Evolutionary conservation across 2,329 filamentous ascomycete genomes (phyloP), one percentile per base, ranked within the genome.

Genomic region (Periconia digitata): DNA sequence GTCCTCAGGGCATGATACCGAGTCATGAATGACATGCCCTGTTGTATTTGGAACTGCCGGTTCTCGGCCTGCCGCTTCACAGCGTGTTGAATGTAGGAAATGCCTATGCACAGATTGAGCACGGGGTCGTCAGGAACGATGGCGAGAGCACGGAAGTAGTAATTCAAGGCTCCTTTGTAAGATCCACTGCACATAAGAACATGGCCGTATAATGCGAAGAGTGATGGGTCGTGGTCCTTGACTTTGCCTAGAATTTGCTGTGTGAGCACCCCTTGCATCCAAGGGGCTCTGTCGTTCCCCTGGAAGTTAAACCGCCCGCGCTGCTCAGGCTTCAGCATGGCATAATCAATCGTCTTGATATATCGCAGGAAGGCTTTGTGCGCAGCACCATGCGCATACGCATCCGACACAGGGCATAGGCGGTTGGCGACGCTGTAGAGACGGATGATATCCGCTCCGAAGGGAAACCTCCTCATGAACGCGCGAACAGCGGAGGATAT

Each of bases 321-420:
- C 21, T 78, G 73, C 13, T 78, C 74, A 13, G 80, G 76, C 2
- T 77, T 75, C 2, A 86, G 76, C 3, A 88, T 77, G 4, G 77
- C 74, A 54, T 82, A 86, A 70, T 99, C 94, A 76, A 95, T 89
- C 3, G 85, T 84, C 70, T 95, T 95, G 72, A 99, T 89, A 72
- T 95, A 90, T 4, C 94, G 85, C 49, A 96, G 79, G 62, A 97
- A 85, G 65, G 89, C 95, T 69, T 97, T 97, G 70, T 96, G 91
- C 17, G 87, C 86, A 0, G 90, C 86, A 0, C 89, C 88, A 2
- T 87, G 86, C 43, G 86, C 86, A 70, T 92, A 96, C 77, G 23
- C 85, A 81, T 32, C 84, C 78, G 86, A 84, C 13, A 89, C 85
- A 44, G 89, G 85, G 62, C 85, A 89, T 7, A 95, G 76, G 16